Conservation (phyloP, 495 filamentous ascomycete species). For the Staphylotrichum longicolle region DNA sequence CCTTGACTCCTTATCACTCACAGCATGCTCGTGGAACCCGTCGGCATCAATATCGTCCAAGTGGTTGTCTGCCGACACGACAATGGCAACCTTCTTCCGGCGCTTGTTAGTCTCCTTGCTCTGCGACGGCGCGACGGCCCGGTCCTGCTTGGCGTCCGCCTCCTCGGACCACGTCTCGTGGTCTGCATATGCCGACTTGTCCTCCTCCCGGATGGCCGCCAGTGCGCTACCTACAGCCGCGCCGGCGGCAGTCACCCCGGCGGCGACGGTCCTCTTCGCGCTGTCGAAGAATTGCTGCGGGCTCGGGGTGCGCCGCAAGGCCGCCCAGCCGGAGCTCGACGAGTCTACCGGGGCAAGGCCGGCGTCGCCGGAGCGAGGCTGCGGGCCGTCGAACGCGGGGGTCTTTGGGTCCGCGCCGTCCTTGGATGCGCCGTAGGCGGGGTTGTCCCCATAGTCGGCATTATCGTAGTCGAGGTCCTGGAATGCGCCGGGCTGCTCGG, state of each 20-base stretch:
- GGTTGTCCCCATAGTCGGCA: slow-evolving; percentile 51
- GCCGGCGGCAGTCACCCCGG: slow-evolving; percentile 80
- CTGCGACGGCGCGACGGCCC: slow-evolving; percentile 27
- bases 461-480: slow-evolving; percentile 51
- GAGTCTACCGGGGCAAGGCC: slow-evolving; percentile 41
- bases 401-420: slow-evolving; percentile 43
- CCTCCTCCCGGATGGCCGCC: slow-evolving; percentile 79
- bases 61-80: slow-evolving; percentile 72
- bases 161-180: slow-evolving; percentile 84
- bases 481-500: slow-evolving; percentile 47
- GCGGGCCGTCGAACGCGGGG: slow-evolving; percentile 37
- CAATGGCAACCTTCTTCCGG: slow-evolving; percentile 77
- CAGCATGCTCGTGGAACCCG: slow-evolving; percentile 71
- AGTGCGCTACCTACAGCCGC: slow-evolving; percentile 74
- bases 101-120: slow-evolving; percentile 41
- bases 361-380: slow-evolving; percentile 36
- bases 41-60: slow-evolving; percentile 59
- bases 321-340: slow-evolving; percentile 62
- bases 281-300: slow-evolving; percentile 84
- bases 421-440: slow-evolving; percentile 49
- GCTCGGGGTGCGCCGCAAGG: slow-evolving; percentile 81
- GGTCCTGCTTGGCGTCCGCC: slow-evolving; percentile 53
- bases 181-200: slow-evolving; percentile 74
- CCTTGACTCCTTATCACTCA: slow-evolving; percentile 44
- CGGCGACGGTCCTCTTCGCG: slow-evolving; percentile 70